Percentiles rank a stretch among this genome's conserved stretches.
phyloP scores from a whole-genome alignment of 257 asterid genomes.

The Solanum neorickii region DNA sequence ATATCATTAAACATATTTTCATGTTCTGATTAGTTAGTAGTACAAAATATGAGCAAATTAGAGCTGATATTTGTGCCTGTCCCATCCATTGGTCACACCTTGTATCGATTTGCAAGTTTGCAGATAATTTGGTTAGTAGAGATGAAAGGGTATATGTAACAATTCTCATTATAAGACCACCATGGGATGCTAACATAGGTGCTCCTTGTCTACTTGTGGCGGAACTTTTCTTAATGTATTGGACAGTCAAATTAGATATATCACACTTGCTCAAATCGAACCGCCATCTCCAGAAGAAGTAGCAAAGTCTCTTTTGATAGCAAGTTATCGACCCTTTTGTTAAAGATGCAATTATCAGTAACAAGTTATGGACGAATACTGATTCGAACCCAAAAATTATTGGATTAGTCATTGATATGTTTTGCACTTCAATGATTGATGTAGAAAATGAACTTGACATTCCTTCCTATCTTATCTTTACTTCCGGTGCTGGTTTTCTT shows the following conservation, averaged over 20 bases:
- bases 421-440: conserved; percentile 10
- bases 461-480: not conserved
- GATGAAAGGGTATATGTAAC: conserved; percentile 1
- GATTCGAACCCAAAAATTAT: not conserved
- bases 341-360: not conserved
- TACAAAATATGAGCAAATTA: not conserved
- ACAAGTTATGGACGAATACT: not conserved
- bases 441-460: conserved; percentile 5
- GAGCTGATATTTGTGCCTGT: conserved; percentile 9
- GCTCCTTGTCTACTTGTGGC: not conserved
- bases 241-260: not conserved
- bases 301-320: not conserved
- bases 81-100: not conserved
- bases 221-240: too few relatives aligned
- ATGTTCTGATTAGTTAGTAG: not conserved
- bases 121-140: not conserved
- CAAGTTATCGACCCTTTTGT: not conserved
- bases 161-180: conserved; percentile 2
- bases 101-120: not conserved
- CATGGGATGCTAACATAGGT: not conserved
- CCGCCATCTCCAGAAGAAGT: not conserved
- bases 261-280: not conserved
- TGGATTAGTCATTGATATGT: conserved; percentile 1
- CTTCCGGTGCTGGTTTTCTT: conserved; percentile 1
- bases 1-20: not conserved